phyloP scores from a whole-genome alignment of 2,329 filamentous ascomycete genomes.

The Dactylonectria macrodidyma region DNA sequence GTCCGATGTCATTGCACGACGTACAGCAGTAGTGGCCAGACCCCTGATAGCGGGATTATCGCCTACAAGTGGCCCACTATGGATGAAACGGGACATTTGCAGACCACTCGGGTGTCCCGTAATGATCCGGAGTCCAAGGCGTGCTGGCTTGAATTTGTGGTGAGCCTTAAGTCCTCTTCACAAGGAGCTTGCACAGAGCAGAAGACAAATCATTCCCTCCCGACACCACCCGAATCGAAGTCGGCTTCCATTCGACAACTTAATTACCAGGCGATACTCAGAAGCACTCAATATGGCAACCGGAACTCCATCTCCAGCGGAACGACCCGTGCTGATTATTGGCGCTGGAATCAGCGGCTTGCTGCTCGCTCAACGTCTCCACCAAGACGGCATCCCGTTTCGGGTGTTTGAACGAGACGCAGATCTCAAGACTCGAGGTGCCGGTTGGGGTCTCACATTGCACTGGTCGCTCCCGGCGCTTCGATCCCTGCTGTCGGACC shows the following conservation, averaged over 20 bases:
- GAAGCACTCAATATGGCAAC: background rate
- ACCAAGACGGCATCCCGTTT: conserved; percentile 55
- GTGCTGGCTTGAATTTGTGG: background rate
- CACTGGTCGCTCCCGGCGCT: conserved; percentile 73
- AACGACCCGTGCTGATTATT: conserved; percentile 52
- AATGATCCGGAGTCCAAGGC: background rate
- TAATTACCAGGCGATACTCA: background rate
- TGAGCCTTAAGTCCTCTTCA: background rate
- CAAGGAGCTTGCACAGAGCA: background rate
- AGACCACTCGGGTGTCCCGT: background rate
- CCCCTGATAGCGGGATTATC: background rate
- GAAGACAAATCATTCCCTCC: background rate
- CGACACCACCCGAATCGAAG: background rate
- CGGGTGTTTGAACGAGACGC: conserved; percentile 68
- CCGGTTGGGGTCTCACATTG: conserved; percentile 75
- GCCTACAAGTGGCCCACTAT: background rate
- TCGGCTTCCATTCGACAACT: background rate
- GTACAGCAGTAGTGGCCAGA: background rate
- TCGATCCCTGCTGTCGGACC: conserved; percentile 64
- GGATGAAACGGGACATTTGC: background rate
- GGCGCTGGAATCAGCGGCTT: conserved; percentile 57
- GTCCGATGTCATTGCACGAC: background rate
- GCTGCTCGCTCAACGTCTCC: conserved; percentile 54
- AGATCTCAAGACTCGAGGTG: conserved; percentile 61
- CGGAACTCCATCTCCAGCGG: background rate